Evolutionary conservation across 2,329 filamentous ascomycete genomes (phyloP), one percentile per base, ranked within the genome.

Genomic region (Fusarium chaquense): DNA sequence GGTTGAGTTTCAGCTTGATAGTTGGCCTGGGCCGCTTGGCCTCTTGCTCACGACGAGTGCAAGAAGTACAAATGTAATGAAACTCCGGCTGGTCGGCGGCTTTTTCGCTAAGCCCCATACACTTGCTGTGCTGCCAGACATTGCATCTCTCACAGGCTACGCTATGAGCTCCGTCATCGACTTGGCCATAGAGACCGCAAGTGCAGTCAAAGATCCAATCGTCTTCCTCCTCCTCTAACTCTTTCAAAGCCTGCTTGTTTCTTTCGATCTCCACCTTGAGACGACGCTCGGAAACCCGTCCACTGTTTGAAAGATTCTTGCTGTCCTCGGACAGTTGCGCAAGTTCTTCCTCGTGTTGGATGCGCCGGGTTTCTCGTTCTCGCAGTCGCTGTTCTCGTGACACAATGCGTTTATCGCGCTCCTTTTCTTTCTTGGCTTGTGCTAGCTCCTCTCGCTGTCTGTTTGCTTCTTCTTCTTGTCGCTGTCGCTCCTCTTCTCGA

Each of bases 101-200:
- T 63, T 86, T 83, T 73, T 97, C 88, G 46, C 87, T 87, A 68
- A 98, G 92, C 41, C 90, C 91, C 63, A 97, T 87, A 76, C 96
- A 99, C 74, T 92, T 93, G 83, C 94, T 97, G 77, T 99, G 96
- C 78, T 98, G 95, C 96, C 96, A 99, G 49, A 97, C 91, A 76
- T 91, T 97, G 83, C 96, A 99, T 71, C 86, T 90, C 77, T 99
- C 96, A 80, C 96, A 99, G 30, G 94, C 92, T 69, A 99, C 90
- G 77, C 94, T 97, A 77, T 97, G 94, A 10, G 93, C 91, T 36
- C 96, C 96, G 77, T 98, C 96, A 74, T 99, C 96, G 62, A 98
- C 93, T 73, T 97, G 91, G 24, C 96, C 96, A 78, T 97, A 90
- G 24, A 94, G 86, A 28, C 95, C 95, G 78, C 96, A 99, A 28